These are phyloP conservation scores for Chalciporus sp. DNA, from an alignment of 1,284 basidiomycete genomes.

Conservation along the genomic window DNA sequence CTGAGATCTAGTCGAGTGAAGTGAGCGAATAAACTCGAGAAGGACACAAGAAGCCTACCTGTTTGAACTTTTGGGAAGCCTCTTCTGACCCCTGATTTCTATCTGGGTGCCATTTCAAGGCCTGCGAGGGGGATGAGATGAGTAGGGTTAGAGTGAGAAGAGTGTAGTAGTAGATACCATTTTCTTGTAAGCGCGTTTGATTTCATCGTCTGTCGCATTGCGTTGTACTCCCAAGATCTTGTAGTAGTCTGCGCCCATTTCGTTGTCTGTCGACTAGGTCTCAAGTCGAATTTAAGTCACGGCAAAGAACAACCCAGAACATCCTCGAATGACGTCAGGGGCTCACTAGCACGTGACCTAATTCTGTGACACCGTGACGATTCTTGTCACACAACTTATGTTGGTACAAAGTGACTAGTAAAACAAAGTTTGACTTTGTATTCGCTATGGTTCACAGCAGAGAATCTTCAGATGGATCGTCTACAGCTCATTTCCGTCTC, in stretches of 20 bases:
- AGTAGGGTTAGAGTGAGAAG: conserved; percentile 40
- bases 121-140: conserved; percentile 58
- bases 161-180: conserved; percentile 49
- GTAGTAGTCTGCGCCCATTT: conserved; percentile 85
- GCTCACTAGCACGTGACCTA: background rate
- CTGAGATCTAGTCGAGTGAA: conserved; percentile 67
- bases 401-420: no score
- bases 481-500: conserved; percentile 33
- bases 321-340: conserved; percentile 33
- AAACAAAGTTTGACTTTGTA: background rate
- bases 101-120: conserved; percentile 92
- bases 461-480: conserved; percentile 12
- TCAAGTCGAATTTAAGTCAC: background rate
- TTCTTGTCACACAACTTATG: background rate
- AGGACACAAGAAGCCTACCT: conserved; percentile 50
- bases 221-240: conserved; percentile 75
- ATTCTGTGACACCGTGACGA: background rate
- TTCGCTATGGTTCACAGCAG: conserved; percentile 15
- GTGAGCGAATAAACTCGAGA: background rate
- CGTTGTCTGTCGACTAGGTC: conserved; percentile 1
- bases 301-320: conserved; percentile 25
- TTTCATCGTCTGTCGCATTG: conserved; percentile 77
- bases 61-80: conserved; percentile 91
- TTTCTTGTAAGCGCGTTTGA: conserved; percentile 86
- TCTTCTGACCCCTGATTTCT: conserved; percentile 84